Percentiles rank a stretch among this genome's conserved stretches.
Evolutionary conservation across 352 stramenopile species (phyloP).

Genomic region (Globisporangium lucens): DNA sequence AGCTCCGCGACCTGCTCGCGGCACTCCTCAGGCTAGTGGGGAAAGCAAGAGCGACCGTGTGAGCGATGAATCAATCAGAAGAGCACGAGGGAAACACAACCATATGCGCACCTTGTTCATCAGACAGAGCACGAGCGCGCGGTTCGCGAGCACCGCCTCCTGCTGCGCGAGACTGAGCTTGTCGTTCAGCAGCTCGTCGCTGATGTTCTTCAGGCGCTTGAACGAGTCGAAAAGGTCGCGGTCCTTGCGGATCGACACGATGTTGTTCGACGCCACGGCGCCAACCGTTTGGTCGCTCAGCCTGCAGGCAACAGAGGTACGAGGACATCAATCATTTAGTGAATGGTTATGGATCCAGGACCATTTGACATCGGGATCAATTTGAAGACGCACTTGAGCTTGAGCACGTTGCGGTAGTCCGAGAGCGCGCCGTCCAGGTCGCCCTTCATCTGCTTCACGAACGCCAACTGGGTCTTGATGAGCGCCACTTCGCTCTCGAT

Average conservation of each 20-base stretch:
- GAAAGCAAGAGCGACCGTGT: background rate
- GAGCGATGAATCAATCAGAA: background rate
- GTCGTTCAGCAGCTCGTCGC: conserved; percentile 44
- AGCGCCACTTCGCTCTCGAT: conserved; percentile 71
- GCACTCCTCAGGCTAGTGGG: conserved; percentile 59
- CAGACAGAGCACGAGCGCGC: conserved; percentile 63
- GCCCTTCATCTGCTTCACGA: conserved; percentile 77
- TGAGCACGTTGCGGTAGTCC: conserved; percentile 75
- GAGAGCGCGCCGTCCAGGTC: conserved; percentile 64
- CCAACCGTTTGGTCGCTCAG: conserved; percentile 59
- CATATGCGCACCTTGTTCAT: conserved; percentile 58
- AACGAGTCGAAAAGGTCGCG: conserved; percentile 81
- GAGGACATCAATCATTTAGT: background rate
- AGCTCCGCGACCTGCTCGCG: conserved; percentile 45
- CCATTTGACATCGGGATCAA: too few species aligned
- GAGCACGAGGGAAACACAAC: background rate
- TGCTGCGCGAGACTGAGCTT: conserved; percentile 64
- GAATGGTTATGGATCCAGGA: background rate
- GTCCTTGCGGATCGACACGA: conserved; percentile 76
- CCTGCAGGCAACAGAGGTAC: conserved; percentile 21
- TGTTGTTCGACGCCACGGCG: conserved; percentile 76
- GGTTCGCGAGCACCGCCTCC: conserved; percentile 73
- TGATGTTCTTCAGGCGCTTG: conserved; percentile 75
- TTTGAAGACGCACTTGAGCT: conserved; percentile 55
- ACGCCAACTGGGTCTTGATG: conserved; percentile 70